Percentiles rank a stretch among this genome's conserved stretches.
Conservation (phyloP, 176 grass and related monocot species). For the Ampelocalamus luodianensis region DNA sequence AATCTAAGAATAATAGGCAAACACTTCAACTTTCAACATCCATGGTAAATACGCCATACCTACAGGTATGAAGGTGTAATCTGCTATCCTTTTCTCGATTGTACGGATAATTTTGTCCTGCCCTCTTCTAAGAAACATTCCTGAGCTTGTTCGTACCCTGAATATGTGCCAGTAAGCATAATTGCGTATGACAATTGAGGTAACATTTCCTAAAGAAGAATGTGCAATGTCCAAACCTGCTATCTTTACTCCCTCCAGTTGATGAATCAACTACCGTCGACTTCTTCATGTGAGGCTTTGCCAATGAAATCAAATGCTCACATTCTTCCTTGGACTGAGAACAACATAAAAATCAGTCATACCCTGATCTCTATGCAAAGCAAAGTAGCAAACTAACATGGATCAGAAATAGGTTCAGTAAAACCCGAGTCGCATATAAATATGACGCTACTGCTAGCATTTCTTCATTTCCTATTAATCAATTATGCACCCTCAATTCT, state of each 20-base stretch:
- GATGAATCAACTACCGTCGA: slow-evolving; percentile 89
- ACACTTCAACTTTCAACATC: slow-evolving; percentile 24
- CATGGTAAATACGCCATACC: slow-evolving; percentile 51
- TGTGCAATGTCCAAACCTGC: slow-evolving; percentile 65
- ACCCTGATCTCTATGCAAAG: neutral
- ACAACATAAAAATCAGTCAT: slow-evolving; percentile 41
- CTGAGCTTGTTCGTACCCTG: slow-evolving; percentile 93
- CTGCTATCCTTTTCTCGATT: slow-evolving; percentile 96
- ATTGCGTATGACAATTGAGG: slow-evolving; percentile 15
- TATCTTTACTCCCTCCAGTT: slow-evolving; percentile 86
- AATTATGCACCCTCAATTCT: slow-evolving; percentile 1
- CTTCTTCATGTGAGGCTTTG: slow-evolving; percentile 87
- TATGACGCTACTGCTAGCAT: neutral
- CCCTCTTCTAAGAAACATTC: slow-evolving; percentile 94
- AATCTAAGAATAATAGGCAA: neutral
- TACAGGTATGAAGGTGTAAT: slow-evolving; percentile 93
- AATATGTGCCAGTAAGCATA: slow-evolving; percentile 20
- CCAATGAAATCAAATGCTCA: slow-evolving; percentile 80
- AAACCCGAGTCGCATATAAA: slow-evolving; percentile 28
- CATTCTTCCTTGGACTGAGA: slow-evolving; percentile 97
- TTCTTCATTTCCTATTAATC: slow-evolving; percentile 9
- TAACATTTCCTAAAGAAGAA: slow-evolving; percentile 14
- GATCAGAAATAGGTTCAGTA: slow-evolving; percentile 10
- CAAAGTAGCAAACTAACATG: neutral
- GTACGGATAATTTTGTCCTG: slow-evolving; percentile 71